A percentile compares a stretch with the other conserved stretches of the same genome.
These are phyloP conservation scores for Colletotrichum sp. DNA, from an alignment of 2,329 filamentous ascomycete species.

Conservation along the genomic window DNA sequence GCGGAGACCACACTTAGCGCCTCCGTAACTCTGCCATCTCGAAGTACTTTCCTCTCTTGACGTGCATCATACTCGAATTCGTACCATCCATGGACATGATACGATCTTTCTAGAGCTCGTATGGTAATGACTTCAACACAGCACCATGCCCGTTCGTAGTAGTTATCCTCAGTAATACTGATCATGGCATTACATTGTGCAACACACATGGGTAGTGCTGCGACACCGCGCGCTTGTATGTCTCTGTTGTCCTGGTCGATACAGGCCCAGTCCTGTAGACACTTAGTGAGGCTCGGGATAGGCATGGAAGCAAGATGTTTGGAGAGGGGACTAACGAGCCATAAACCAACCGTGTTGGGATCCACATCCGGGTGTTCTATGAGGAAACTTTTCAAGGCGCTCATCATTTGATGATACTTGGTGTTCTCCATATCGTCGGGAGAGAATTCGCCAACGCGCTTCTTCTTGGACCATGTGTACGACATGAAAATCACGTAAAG, in stretches of 20 bases:
- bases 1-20: conserved; percentile 17
- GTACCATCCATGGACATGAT: conserved; percentile 38
- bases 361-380: conserved; percentile 28
- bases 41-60: not conserved
- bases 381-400: conserved; percentile 25
- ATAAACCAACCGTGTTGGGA: conserved; percentile 29
- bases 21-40: conserved; percentile 6
- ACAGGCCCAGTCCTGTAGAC: conserved; percentile 35
- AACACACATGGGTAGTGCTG: conserved; percentile 39
- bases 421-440: conserved; percentile 35
- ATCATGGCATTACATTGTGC: conserved; percentile 44
- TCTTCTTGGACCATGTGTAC: conserved; percentile 35
- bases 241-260: conserved; percentile 38
- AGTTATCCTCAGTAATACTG: conserved; percentile 38
- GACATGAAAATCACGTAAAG: conserved; percentile 39
- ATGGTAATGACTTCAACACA: conserved; percentile 38
- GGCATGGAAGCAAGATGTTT: not conserved
- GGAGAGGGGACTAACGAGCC: conserved; percentile 22
- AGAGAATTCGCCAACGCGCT: not conserved
- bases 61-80: conserved; percentile 26
- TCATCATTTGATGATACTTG: conserved; percentile 35
- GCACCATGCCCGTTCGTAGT: conserved; percentile 43
- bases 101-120: conserved; percentile 33
- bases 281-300: not conserved
- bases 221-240: conserved; percentile 30